Percentiles rank a stretch among this genome's conserved stretches.
These are phyloP conservation scores for Talaromyces amestolkiae DNA, from an alignment of 2,329 filamentous ascomycete genomes.

Conservation along the genomic window DNA sequence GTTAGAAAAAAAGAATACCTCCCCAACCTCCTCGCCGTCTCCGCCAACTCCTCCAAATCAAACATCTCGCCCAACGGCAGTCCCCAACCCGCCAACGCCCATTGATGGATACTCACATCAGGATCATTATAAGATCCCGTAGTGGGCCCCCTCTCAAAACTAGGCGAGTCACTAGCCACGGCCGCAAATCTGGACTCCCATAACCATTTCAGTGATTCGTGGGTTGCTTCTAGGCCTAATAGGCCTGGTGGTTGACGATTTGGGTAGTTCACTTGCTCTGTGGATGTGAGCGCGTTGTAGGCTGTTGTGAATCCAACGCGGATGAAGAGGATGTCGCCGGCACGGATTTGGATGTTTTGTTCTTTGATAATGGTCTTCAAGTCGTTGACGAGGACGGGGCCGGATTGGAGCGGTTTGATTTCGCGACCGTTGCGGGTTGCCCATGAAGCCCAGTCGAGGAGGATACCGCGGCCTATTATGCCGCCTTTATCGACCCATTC, in stretches of 20 bases:
- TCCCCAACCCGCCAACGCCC: neutral
- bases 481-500: neutral
- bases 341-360: no score
- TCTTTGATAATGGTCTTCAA: no score
- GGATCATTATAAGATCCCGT: neutral
- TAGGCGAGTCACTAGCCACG: conserved; percentile 2
- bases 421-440: neutral
- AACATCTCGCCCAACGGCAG: neutral
- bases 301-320: no score
- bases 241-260: neutral
- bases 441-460: neutral
- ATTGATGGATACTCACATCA: neutral
- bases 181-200: neutral
- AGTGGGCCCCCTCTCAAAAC: neutral
- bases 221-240: neutral
- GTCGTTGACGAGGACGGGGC: no score
- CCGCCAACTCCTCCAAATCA: neutral
- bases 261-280: neutral
- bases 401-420: no score
- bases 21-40: neutral
- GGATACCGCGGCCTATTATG: conserved; percentile 5
- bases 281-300: no score
- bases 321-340: no score
- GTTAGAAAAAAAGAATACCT: conserved; percentile 1
- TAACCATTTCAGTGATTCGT: neutral